phyloP scores from a whole-genome alignment of 768 basidiomycete genomes.

The Amanita fuliginea region DNA sequence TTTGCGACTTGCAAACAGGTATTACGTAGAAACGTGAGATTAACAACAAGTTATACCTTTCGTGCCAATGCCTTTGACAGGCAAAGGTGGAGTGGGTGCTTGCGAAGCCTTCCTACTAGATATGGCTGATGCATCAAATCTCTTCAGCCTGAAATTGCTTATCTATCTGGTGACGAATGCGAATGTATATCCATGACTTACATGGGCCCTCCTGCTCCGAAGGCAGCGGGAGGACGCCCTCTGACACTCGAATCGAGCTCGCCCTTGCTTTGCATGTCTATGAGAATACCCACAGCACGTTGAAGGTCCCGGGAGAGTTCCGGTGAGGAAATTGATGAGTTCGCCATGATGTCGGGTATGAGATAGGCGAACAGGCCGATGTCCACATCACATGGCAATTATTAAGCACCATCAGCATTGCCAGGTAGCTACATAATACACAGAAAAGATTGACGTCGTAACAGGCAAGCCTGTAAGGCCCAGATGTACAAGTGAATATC shows the following conservation, averaged over 20 bases:
- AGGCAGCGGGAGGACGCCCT: slow-evolving; percentile 44
- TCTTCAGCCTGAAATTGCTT: slow-evolving; percentile 46
- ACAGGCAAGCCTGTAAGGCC: slow-evolving; percentile 3
- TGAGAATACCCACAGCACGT: slow-evolving; percentile 39
- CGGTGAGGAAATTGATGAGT: slow-evolving; percentile 17
- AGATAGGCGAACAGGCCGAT: too few relatives aligned
- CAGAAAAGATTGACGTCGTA: slow-evolving; percentile 2
- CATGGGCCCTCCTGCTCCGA: slow-evolving; percentile 73
- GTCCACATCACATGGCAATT: not conserved
- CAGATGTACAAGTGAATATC: slow-evolving; percentile 15
- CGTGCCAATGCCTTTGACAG: slow-evolving; percentile 82
- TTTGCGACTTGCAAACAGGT: slow-evolving; percentile 56
- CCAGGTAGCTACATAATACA: slow-evolving; percentile 22
- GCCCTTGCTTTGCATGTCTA: slow-evolving; percentile 35
- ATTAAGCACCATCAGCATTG: slow-evolving; percentile 4
- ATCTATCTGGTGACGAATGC: not conserved
- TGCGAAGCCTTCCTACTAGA: slow-evolving; percentile 62
- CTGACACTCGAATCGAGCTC: slow-evolving; percentile 23
- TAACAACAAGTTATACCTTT: slow-evolving; percentile 45
- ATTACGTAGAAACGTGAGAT: not conserved
- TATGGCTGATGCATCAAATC: slow-evolving; percentile 66
- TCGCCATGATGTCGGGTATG: not conserved
- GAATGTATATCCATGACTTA: slow-evolving; percentile 20
- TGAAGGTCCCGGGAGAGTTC: slow-evolving; percentile 35
- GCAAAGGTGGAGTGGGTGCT: slow-evolving; percentile 67